Percentiles rank a stretch among this genome's conserved stretches.
Conservation (phyloP, 139 green algal genomes). For the Volvox reticuliferus region DNA sequence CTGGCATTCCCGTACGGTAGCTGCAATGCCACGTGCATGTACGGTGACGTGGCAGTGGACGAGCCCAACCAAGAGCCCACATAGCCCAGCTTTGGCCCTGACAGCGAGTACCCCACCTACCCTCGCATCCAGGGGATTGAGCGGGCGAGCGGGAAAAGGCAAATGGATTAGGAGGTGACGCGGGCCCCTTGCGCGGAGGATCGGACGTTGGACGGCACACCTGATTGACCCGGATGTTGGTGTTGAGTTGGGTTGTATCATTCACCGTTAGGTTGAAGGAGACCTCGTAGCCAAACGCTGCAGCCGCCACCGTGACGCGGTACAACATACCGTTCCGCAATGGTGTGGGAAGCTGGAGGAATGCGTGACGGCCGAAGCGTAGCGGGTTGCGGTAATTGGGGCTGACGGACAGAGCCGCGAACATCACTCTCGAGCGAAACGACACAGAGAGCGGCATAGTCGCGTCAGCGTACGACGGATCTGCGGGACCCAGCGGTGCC, state of each 20-base stretch:
- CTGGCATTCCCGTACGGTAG: conserved; percentile 18
- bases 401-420: not conserved
- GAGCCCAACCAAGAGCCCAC: conserved; percentile 34
- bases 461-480: not conserved
- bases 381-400: conserved; percentile 6
- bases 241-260: conserved; percentile 8
- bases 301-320: not conserved
- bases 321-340: not conserved
- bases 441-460: not conserved
- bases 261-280: not conserved
- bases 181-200: too few species aligned
- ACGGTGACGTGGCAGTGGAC: conserved; percentile 13
- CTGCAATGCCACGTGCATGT: not conserved
- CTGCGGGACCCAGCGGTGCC: not conserved
- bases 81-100: conserved; percentile 22
- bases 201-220: not conserved
- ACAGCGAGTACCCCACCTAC: conserved; percentile 38
- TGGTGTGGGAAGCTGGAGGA: conserved; percentile 18
- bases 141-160: too few species aligned
- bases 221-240: conserved; percentile 49
- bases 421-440: conserved; percentile 37
- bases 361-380: conserved; percentile 29
- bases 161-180: too few species aligned
- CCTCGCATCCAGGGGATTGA: too few species aligned
- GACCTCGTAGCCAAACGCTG: not conserved